Evolutionary conservation across 371 early-diverging fungal genomes (phyloP).

Genomic region (Syncephalis plumigaleata): DNA sequence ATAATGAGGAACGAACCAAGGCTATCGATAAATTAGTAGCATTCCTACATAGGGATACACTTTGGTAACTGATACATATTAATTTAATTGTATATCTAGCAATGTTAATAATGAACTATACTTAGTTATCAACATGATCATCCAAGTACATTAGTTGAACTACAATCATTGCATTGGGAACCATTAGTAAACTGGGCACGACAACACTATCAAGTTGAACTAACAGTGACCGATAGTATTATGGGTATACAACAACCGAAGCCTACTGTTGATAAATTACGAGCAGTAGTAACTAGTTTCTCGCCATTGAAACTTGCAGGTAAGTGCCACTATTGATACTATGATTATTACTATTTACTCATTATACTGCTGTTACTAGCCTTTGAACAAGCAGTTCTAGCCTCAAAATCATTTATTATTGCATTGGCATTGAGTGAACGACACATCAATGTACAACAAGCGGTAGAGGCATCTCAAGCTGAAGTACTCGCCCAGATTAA

Average conservation of each 20-base stretch:
- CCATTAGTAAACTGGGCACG: constrained; percentile 71
- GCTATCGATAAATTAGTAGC: constrained; percentile 56
- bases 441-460: constrained; percentile 54
- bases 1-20: constrained; percentile 27
- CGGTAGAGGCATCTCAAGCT: constrained; percentile 61
- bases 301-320: constrained; percentile 48
- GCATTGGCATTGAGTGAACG: constrained; percentile 63
- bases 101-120: background rate
- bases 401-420: constrained; percentile 80
- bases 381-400: constrained; percentile 76
- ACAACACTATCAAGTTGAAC: constrained; percentile 36
- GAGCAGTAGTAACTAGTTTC: constrained; percentile 28
- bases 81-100: background rate
- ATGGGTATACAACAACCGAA: constrained; percentile 42
- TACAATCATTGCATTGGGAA: constrained; percentile 67
- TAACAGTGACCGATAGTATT: constrained; percentile 58
- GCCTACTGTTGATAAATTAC: constrained; percentile 33
- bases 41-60: constrained; percentile 78
- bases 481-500: constrained; percentile 76
- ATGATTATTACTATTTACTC: background rate
- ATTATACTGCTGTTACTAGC: constrained; percentile 18
- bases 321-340: background rate
- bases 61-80: constrained; percentile 29
- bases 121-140: constrained; percentile 53
- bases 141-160: constrained; percentile 51